A percentile compares a stretch with the other conserved stretches of the same genome.
Conservation (phyloP, 2,329 filamentous ascomycete species). For the Aschersonia sp. region DNA sequence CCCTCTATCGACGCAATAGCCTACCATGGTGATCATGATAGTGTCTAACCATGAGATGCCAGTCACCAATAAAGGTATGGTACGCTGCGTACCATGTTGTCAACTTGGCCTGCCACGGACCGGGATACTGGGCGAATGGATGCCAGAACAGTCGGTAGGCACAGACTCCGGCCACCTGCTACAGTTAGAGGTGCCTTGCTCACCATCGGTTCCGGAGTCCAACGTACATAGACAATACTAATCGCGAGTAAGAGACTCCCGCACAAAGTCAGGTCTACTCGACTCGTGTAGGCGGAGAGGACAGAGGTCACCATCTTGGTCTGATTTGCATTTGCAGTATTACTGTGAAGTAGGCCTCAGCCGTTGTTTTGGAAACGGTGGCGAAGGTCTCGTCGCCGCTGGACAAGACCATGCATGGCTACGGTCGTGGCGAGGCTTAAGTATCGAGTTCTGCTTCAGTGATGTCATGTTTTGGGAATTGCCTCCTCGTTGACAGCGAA, state of each 20-base stretch:
- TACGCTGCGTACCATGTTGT: background rate
- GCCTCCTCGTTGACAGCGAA: background rate
- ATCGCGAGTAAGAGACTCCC: background rate
- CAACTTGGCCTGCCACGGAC: background rate
- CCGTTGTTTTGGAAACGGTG: background rate
- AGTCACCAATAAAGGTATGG: background rate
- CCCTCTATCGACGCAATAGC: background rate
- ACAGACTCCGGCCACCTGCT: background rate
- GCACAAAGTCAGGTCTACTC: background rate
- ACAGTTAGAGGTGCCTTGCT: background rate
- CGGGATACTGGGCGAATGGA: background rate
- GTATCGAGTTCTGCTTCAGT: background rate
- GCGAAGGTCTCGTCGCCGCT: background rate
- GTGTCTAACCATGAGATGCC: background rate
- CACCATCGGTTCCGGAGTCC: background rate
- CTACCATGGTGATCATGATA: background rate
- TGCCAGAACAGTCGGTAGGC: background rate
- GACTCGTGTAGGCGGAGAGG: background rate
- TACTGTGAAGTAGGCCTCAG: background rate
- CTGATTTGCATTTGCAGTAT: background rate
- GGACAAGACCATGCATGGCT: background rate
- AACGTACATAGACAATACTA: background rate
- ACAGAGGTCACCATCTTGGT: background rate
- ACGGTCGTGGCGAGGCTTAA: background rate
- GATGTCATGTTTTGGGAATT: background rate